A percentile compares a stretch with the other conserved stretches of the same genome.
These are phyloP conservation scores for Stenogyne calaminthoides DNA, from an alignment of 305 asterid species.

Conservation along the genomic window DNA sequence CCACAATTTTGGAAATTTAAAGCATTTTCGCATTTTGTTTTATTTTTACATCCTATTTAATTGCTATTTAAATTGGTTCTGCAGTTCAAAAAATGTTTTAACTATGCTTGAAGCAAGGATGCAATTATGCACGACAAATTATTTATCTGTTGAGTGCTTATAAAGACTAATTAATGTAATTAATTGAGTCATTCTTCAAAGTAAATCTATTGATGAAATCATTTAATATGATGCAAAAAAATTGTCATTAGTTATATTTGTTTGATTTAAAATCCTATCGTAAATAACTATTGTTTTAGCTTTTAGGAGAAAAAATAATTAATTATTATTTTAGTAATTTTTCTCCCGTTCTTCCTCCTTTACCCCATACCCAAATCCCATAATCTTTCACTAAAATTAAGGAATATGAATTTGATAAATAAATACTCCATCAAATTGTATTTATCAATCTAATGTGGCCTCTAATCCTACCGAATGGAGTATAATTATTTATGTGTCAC, in stretches of 20 bases:
- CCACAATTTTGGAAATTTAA: too few species aligned
- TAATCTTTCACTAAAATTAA: too few species aligned
- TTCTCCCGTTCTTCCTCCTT: too few species aligned
- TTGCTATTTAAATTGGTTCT: background rate
- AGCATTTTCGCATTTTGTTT: background rate
- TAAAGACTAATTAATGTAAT: background rate
- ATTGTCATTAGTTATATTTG: background rate
- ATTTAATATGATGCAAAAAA: background rate
- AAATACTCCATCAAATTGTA: too few species aligned
- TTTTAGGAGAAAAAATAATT: too few species aligned
- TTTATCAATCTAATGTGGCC: too few species aligned
- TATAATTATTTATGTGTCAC: background rate
- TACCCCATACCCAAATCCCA: too few species aligned
- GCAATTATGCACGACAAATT: background rate
- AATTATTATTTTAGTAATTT: too few species aligned
- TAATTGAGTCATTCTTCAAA: background rate
- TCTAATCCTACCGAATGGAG: too few species aligned
- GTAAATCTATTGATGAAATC: background rate
- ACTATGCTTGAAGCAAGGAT: slow-evolving; percentile 19
- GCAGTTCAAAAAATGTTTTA: background rate
- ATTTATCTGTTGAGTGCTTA: slow-evolving; percentile 1
- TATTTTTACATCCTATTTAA: background rate
- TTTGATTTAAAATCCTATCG: background rate
- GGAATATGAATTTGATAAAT: too few species aligned
- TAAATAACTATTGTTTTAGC: too few species aligned